Percentiles rank a stretch among this genome's conserved stretches.
Evolutionary conservation across 352 stramenopile species (phyloP).

Genomic region (Phytophthora multivora): DNA sequence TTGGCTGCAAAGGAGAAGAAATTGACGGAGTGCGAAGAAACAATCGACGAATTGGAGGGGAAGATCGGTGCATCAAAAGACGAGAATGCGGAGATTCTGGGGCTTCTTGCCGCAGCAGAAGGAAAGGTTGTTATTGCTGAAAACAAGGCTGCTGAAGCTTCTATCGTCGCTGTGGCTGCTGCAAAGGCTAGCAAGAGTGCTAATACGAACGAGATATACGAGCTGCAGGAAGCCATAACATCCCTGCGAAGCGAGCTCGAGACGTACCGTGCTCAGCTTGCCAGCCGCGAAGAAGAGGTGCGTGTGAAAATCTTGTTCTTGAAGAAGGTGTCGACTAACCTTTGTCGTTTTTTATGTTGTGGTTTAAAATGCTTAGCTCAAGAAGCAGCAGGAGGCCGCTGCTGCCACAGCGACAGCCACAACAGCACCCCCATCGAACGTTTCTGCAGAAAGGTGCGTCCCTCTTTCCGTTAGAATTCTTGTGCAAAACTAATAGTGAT

Average conservation of each 20-base stretch:
- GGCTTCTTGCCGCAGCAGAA: slow-evolving; percentile 30
- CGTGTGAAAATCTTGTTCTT: neutral
- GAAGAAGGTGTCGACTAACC: slow-evolving; percentile 8
- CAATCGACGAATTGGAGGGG: slow-evolving; percentile 24
- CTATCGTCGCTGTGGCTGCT: slow-evolving; percentile 23
- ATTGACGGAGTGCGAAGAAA: slow-evolving; percentile 17
- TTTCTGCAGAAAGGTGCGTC: slow-evolving; percentile 19
- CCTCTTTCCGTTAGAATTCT: neutral
- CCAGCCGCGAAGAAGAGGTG: slow-evolving; percentile 28
- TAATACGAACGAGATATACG: slow-evolving; percentile 16
- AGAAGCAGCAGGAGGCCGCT: slow-evolving; percentile 16
- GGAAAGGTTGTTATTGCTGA: slow-evolving; percentile 31
- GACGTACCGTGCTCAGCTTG: slow-evolving; percentile 14
- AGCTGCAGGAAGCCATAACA: slow-evolving; percentile 26
- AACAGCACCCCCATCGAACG: slow-evolving; percentile 3
- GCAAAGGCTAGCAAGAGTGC: slow-evolving; percentile 6
- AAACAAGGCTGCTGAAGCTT: slow-evolving; percentile 30
- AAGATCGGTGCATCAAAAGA: slow-evolving; percentile 34
- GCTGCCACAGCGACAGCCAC: neutral
- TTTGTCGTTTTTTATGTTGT: slow-evolving; percentile 2
- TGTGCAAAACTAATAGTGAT: slow-evolving; percentile 1
- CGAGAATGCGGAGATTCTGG: slow-evolving; percentile 35
- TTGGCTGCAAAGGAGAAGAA: slow-evolving; percentile 15
- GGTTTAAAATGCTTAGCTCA: slow-evolving; percentile 13
- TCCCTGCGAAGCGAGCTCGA: slow-evolving; percentile 32